Evolutionary conservation across 2,329 filamentous ascomycete species (phyloP).

Genomic region (Beauveria rudraprayagi): DNA sequence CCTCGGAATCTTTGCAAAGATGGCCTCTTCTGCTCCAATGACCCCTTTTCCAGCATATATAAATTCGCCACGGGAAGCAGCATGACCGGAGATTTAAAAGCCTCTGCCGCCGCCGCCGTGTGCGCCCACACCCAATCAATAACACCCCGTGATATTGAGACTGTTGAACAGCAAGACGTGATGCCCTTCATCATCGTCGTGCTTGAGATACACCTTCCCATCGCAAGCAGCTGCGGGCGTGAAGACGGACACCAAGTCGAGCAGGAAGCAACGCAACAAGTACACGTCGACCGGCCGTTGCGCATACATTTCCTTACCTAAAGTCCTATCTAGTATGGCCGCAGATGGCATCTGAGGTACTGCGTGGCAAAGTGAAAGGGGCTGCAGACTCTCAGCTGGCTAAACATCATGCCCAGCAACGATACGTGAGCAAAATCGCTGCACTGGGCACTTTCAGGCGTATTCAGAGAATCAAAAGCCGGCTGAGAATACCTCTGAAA

Average conservation of each 20-base stretch:
- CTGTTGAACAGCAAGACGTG: not conserved
- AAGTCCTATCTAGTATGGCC: constrained; percentile 29
- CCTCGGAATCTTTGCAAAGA: constrained; percentile 25
- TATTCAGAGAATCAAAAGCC: constrained; percentile 27
- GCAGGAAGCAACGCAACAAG: constrained; percentile 33
- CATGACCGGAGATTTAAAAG: constrained; percentile 1
- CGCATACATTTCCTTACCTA: constrained; percentile 28
- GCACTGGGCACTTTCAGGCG: constrained; percentile 20
- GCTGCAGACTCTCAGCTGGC: constrained; percentile 22
- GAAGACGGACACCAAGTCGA: constrained; percentile 27
- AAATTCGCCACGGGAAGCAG: constrained; percentile 33
- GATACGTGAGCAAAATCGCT: constrained; percentile 31
- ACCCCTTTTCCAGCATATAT: constrained; percentile 28
- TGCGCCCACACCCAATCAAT: constrained; percentile 6
- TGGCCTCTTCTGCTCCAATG: constrained; percentile 29
- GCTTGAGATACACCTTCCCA: constrained; percentile 35
- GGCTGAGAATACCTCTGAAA: constrained; percentile 29
- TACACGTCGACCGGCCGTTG: constrained; percentile 27
- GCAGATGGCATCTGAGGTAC: constrained; percentile 26
- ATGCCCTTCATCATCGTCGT: constrained; percentile 24
- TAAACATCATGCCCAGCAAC: constrained; percentile 25
- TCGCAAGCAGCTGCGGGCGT: constrained; percentile 15
- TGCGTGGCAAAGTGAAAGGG: constrained; percentile 27
- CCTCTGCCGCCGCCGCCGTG: not conserved
- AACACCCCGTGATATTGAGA: not conserved